These are phyloP conservation scores for Alternaria alternata DNA, from an alignment of 2,329 filamentous ascomycete genomes.

Conservation along the genomic window DNA sequence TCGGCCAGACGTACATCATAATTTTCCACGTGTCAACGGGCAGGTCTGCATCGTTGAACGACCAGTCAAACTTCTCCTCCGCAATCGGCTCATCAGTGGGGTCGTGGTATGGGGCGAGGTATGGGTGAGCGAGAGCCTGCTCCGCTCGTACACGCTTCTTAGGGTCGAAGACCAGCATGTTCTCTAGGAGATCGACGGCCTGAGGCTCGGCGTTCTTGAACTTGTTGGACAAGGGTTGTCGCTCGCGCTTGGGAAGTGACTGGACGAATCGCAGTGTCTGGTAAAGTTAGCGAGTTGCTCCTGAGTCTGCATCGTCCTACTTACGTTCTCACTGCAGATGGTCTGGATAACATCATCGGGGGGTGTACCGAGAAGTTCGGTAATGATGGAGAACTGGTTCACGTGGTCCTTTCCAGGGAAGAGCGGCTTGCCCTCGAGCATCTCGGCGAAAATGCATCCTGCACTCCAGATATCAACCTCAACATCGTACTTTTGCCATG, in stretches of 20 bases:
- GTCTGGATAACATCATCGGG: conserved; percentile 98
- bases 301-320: background rate
- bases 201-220: conserved; percentile 93
- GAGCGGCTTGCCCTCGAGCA: conserved; percentile 97
- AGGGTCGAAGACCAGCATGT: conserved; percentile 98
- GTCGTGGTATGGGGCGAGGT: conserved; percentile 96
- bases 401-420: conserved; percentile 99
- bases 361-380: conserved; percentile 92
- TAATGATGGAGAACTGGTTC: conserved; percentile 99
- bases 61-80: conserved; percentile 99
- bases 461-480: conserved; percentile 99
- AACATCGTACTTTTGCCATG: conserved; percentile 99
- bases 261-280: conserved; percentile 97
- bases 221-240: conserved; percentile 84
- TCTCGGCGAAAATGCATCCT: conserved; percentile 98
- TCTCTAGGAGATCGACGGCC: conserved; percentile 91
- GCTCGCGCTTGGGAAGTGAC: conserved; percentile 92
- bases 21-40: conserved; percentile 99
- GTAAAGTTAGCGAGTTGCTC: conserved; percentile 26
- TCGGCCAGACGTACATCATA: conserved; percentile 78
- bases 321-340: conserved; percentile 96
- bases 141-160: conserved; percentile 90
- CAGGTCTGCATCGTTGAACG: conserved; percentile 96
- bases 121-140: conserved; percentile 87
- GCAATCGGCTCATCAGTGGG: conserved; percentile 94